A percentile compares a stretch with the other conserved stretches of the same genome.
These are phyloP conservation scores for Chaetomium tenue DNA, from an alignment of 495 filamentous ascomycete genomes.

Conservation along the genomic window DNA sequence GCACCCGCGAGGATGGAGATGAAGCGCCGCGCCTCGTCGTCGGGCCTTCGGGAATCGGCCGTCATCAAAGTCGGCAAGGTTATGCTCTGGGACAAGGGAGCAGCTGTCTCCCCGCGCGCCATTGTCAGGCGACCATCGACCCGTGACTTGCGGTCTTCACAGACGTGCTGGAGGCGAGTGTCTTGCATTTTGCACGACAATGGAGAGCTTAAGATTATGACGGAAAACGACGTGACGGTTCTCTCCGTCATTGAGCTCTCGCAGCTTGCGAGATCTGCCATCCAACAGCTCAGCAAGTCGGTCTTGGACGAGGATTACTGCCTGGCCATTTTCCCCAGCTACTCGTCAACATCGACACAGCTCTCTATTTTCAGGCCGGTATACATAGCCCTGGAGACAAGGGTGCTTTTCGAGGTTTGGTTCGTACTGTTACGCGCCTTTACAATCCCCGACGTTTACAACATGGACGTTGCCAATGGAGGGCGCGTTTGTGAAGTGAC, in stretches of 20 bases:
- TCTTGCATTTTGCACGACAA: slow-evolving; percentile 95
- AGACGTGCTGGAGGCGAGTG: slow-evolving; percentile 71
- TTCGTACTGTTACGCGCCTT: slow-evolving; percentile 91
- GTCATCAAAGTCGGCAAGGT: slow-evolving; percentile 98
- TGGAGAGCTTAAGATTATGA: slow-evolving; percentile 86
- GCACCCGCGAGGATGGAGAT: slow-evolving; percentile 52
- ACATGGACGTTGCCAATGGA: slow-evolving; percentile 42
- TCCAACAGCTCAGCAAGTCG: slow-evolving; percentile 86
- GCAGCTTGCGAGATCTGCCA: slow-evolving; percentile 80
- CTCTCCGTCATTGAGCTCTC: slow-evolving; percentile 84
- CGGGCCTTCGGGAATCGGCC: slow-evolving; percentile 64
- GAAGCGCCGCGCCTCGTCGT: slow-evolving; percentile 66
- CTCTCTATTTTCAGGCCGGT: slow-evolving; percentile 67
- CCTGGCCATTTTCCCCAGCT: slow-evolving; percentile 86
- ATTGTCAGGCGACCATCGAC: slow-evolving; percentile 52
- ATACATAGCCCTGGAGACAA: slow-evolving; percentile 82
- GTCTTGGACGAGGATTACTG: slow-evolving; percentile 93
- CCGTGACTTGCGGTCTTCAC: slow-evolving; percentile 42
- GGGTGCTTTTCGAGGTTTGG: slow-evolving; percentile 94
- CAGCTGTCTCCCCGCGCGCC: slow-evolving; percentile 52
- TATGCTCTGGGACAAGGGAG: slow-evolving; percentile 78
- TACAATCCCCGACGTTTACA: slow-evolving; percentile 90
- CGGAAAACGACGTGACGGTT: slow-evolving; percentile 74
- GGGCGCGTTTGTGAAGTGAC: slow-evolving; percentile 43
- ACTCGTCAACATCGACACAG: slow-evolving; percentile 61